phyloP scores from a whole-genome alignment of 73 alveolate species.

The Diophrys sp. region DNA sequence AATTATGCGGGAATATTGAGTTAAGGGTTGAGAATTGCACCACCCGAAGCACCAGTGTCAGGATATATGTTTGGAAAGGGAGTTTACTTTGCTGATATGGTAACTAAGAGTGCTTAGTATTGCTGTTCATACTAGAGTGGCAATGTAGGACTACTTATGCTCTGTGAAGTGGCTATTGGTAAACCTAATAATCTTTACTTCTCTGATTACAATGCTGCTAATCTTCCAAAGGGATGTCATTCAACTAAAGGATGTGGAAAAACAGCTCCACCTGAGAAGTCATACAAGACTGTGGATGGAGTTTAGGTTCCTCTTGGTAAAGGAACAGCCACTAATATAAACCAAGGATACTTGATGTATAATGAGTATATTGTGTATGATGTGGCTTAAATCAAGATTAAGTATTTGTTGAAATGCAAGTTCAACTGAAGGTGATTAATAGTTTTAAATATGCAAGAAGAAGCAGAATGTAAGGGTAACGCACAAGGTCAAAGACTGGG shows the following conservation, averaged over 20 bases:
- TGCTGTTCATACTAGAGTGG: slow-evolving; percentile 75
- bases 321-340: no score
- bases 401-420: slow-evolving; percentile 11
- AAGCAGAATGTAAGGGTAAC: no score
- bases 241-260: slow-evolving; percentile 85
- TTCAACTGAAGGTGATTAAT: no score
- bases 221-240: slow-evolving; percentile 63
- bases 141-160: slow-evolving; percentile 82
- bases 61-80: no score
- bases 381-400: slow-evolving; percentile 2
- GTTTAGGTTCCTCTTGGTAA: slow-evolving; percentile 79
- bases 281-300: slow-evolving; percentile 65
- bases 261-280: slow-evolving; percentile 71
- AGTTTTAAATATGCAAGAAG: no score
- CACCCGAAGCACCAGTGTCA: slow-evolving; percentile 96
- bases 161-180: slow-evolving; percentile 98
- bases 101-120: slow-evolving; percentile 73
- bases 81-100: slow-evolving; percentile 96
- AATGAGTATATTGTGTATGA: slow-evolving; percentile 17
- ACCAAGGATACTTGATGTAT: slow-evolving; percentile 2
- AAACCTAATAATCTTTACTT: slow-evolving; percentile 70
- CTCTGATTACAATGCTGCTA: slow-evolving; percentile 86
- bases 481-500: no score
- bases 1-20: no score
- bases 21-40: slow-evolving; percentile 96